Percentiles rank a stretch among this genome's conserved stretches.
Conservation (phyloP, 805 yeast genomes). For the Saturnispora dispora region DNA sequence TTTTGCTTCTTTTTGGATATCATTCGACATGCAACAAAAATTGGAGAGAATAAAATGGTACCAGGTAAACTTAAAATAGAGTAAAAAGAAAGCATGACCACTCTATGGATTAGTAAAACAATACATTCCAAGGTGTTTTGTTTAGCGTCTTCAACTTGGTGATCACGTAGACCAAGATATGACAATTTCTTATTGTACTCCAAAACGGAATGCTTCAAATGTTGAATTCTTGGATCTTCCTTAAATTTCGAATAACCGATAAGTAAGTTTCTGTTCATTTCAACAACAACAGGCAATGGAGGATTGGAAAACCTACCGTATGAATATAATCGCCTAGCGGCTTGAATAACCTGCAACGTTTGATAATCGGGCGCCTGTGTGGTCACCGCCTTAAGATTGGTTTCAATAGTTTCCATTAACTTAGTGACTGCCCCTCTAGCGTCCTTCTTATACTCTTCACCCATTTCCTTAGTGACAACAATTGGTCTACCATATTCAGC, state of each 20-base stretch:
- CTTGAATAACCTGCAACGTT: slow-evolving; percentile 82
- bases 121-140: slow-evolving; percentile 41
- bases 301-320: slow-evolving; percentile 34
- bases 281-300: slow-evolving; percentile 80
- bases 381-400: slow-evolving; percentile 71
- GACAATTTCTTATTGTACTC: slow-evolving; percentile 58
- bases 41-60: slow-evolving; percentile 76
- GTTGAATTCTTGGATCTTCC: slow-evolving; percentile 60
- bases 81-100: slow-evolving; percentile 45
- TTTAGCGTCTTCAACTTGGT: slow-evolving; percentile 54
- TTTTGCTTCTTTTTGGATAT: slow-evolving; percentile 66
- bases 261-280: slow-evolving; percentile 80
- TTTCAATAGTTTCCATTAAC: slow-evolving; percentile 54
- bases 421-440: slow-evolving; percentile 63
- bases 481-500: slow-evolving; percentile 89
- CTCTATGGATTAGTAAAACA: slow-evolving; percentile 47
- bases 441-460: slow-evolving; percentile 53
- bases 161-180: slow-evolving; percentile 58
- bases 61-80: slow-evolving; percentile 75
- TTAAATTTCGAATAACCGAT: slow-evolving; percentile 70
- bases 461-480: slow-evolving; percentile 50
- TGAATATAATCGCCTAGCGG: slow-evolving; percentile 82
- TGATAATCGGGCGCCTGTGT: slow-evolving; percentile 83
- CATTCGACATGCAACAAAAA: slow-evolving; percentile 63
- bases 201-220: slow-evolving; percentile 53